Conservation (phyloP, 371 early-diverging fungal species). For the Apophysomyces variabilis region DNA sequence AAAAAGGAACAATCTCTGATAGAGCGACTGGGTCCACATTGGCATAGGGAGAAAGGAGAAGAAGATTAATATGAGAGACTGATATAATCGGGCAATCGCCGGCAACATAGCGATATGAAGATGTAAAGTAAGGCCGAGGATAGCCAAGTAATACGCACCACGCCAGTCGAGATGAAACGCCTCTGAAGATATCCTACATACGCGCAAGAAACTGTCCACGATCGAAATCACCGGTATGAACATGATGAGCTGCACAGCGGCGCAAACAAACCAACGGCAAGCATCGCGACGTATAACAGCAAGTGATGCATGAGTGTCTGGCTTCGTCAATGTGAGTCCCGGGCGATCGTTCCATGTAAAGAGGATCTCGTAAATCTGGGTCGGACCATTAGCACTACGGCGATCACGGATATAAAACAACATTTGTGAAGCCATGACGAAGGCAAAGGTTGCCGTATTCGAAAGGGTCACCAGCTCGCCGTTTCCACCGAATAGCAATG, state of each 20-base stretch:
- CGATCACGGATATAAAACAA: constrained; percentile 26
- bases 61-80: constrained; percentile 1
- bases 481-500: not conserved
- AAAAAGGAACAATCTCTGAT: constrained; percentile 17
- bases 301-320: not conserved
- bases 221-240: constrained; percentile 27
- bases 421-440: constrained; percentile 33
- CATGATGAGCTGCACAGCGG: constrained; percentile 12
- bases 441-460: constrained; percentile 20
- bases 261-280: constrained; percentile 16
- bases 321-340: not conserved
- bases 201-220: constrained; percentile 32
- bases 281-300: constrained; percentile 23
- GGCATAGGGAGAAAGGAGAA: not conserved
- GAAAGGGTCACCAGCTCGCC: constrained; percentile 19
- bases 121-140: constrained; percentile 26
- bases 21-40: constrained; percentile 7
- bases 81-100: constrained; percentile 19
- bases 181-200: constrained; percentile 28
- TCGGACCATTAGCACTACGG: constrained; percentile 9
- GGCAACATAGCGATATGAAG: constrained; percentile 31
- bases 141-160: constrained; percentile 20
- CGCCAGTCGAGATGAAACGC: constrained; percentile 5
- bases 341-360: constrained; percentile 28
- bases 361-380: constrained; percentile 15